Evolutionary conservation across 306 rosid genomes (phyloP).

Genomic region (Luffa aegyptiaca): DNA sequence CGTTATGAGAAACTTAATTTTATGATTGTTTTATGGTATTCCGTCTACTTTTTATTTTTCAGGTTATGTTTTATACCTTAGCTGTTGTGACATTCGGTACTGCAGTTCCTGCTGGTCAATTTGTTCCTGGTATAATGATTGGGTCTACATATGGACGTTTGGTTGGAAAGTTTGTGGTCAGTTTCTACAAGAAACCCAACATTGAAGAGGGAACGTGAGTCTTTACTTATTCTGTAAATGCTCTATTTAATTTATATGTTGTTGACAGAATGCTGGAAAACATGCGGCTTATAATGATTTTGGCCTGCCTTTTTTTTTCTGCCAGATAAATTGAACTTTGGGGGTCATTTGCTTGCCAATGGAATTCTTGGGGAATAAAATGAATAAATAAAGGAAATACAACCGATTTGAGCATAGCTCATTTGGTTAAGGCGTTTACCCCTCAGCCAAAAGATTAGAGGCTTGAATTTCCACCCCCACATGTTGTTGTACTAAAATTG

Average conservation of each 20-base stretch:
- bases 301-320: not conserved
- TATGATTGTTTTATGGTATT: slow-evolving; percentile 3
- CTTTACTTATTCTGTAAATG: not conserved
- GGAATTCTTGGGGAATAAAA: not conserved
- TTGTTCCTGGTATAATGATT: slow-evolving; percentile 97
- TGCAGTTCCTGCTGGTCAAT: slow-evolving; percentile 96
- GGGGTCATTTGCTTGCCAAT: not conserved
- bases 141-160: slow-evolving; percentile 98
- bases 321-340: not conserved
- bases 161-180: slow-evolving; percentile 90
- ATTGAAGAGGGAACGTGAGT: slow-evolving; percentile 99
- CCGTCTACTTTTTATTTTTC: slow-evolving; percentile 23
- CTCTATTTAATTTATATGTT: not conserved
- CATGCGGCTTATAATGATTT: not conserved
- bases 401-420: too few relatives aligned
- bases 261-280: not conserved
- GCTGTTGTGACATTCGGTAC: slow-evolving; percentile 94
- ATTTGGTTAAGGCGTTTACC: too few relatives aligned
- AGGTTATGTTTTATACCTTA: slow-evolving; percentile 90
- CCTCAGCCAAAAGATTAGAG: too few relatives aligned
- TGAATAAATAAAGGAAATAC: not conserved
- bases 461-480: too few relatives aligned
- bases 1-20: not conserved
- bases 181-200: slow-evolving; percentile 71
- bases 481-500: not conserved